A percentile compares a stretch with the other conserved stretches of the same genome.
Conservation (phyloP, 371 early-diverging fungal genomes). For the Lichtheimia ramosa region DNA sequence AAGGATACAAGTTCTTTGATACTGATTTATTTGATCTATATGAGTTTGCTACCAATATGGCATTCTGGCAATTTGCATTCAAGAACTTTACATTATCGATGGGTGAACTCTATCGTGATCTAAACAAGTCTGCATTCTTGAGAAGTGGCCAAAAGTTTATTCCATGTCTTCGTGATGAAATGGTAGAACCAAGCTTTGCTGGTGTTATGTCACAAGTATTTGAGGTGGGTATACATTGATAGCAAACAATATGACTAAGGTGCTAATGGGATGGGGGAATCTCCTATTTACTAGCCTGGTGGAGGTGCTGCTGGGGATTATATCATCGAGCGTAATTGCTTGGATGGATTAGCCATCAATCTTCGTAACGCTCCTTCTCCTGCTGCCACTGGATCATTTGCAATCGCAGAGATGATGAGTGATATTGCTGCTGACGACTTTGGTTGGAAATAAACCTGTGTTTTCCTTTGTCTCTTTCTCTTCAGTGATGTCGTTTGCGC, state of each 20-base stretch:
- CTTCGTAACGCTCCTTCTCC: conserved; percentile 51
- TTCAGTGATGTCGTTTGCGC: not conserved
- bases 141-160: conserved; percentile 36
- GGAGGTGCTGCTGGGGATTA: conserved; percentile 46
- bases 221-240: conserved; percentile 16
- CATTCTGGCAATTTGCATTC: conserved; percentile 39
- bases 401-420: conserved; percentile 44
- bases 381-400: conserved; percentile 46
- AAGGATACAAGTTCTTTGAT: conserved; percentile 43
- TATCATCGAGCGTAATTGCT: conserved; percentile 45
- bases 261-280: not conserved
- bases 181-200: conserved; percentile 50
- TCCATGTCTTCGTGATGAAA: conserved; percentile 38
- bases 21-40: conserved; percentile 34
- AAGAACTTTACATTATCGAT: conserved; percentile 41
- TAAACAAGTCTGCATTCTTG: conserved; percentile 45
- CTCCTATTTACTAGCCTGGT: conserved; percentile 20
- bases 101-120: conserved; percentile 47
- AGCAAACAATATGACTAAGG: not conserved
- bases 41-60: conserved; percentile 31
- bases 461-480: not conserved
- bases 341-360: conserved; percentile 42
- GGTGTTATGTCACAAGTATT: conserved; percentile 54
- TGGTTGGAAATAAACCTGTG: conserved; percentile 18
- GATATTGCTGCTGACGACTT: conserved; percentile 45